Conservation (phyloP, 495 filamentous ascomycete genomes). For the Haplographium delicatum region DNA sequence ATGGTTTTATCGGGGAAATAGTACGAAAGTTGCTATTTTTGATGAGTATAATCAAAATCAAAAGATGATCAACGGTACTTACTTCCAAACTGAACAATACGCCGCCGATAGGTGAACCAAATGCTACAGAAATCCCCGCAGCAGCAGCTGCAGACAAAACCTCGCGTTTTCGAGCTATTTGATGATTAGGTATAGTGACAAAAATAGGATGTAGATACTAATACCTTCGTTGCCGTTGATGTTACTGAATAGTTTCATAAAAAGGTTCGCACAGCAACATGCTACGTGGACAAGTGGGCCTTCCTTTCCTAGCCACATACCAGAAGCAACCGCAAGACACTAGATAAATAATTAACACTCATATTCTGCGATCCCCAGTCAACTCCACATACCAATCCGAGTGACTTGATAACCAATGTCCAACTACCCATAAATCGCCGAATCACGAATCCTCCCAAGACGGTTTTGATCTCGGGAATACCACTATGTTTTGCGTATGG, state of each 20-base stretch:
- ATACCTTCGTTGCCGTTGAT: slow-evolving; percentile 86
- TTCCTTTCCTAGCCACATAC: slow-evolving; percentile 98
- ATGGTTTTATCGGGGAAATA: slow-evolving; percentile 99
- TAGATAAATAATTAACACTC: slow-evolving; percentile 24
- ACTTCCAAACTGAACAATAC: slow-evolving; percentile 90
- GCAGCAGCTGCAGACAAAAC: slow-evolving; percentile 92
- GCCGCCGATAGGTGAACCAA: slow-evolving; percentile 92
- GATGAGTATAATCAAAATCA: not conserved
- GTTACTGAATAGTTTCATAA: slow-evolving; percentile 83
- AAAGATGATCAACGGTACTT: slow-evolving; percentile 9
- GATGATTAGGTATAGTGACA: slow-evolving; percentile 6
- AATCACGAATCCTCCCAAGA: slow-evolving; percentile 93
- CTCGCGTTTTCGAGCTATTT: slow-evolving; percentile 81
- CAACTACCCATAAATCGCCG: slow-evolving; percentile 85
- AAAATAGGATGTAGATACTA: slow-evolving; percentile 7
- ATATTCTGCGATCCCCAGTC: too few relatives aligned
- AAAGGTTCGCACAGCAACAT: slow-evolving; percentile 92
- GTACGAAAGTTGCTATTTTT: slow-evolving; percentile 72
- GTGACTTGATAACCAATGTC: slow-evolving; percentile 87
- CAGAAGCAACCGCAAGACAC: slow-evolving; percentile 92
- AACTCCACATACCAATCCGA: slow-evolving; percentile 76
- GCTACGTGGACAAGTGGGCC: slow-evolving; percentile 95
- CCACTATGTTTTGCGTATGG: slow-evolving; percentile 91
- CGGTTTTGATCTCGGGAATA: slow-evolving; percentile 97
- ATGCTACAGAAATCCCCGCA: slow-evolving; percentile 93